Base-by-base conservation (phyloP, 257 asterid genomes). In the Forsythia viridissima region DNA sequence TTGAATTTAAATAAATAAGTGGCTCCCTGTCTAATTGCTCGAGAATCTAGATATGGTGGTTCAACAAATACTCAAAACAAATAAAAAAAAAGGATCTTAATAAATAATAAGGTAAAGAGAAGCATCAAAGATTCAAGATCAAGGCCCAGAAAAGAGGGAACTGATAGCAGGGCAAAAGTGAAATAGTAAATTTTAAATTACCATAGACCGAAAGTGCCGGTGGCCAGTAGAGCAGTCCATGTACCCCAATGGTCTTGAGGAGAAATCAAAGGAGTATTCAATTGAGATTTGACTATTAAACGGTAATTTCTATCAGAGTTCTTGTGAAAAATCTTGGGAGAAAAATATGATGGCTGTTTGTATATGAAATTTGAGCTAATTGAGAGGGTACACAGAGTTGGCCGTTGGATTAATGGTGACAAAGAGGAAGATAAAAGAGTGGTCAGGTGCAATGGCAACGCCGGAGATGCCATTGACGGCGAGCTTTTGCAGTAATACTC, bases 201-300 rank as follows among this genome's bases (percentile, higher is more conserved):
- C 97, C 98, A 93, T 80, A 93, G 91, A 70, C 98, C 97, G 65
- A 88, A 86, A 82, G 94, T 76, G 77, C 90, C 94, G 70, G 90
- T 88, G 9, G 88, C 87, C 4, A 91, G 82, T 72, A 93, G 96
- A 74, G 94, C 89, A 77, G 96, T 81, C 98, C 98, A 92, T 24
- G 82, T 61, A 20, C 96, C 97, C 98, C 97, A 93, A 15, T 84
- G 84, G 78, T 93, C 96, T 6, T 86, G 83, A 8, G 98, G 89
- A 75, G 98, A 90, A 77, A 93, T 75, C n/a, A 90, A 2, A 0
- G 98, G 91, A 3, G 82, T 77, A 66, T 38, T 85, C 66, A 82
- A 41, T 21, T 57, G 87, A 44, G 89, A 85, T 24, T 80, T 80
- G 48, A 84, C 86, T 3, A 38, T 51, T 13, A 78, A 21, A 70